Evolutionary conservation across 192 early-diverging fungal species (phyloP), one percentile per base, ranked within the genome.

Genomic region (Gonapodya sp.): DNA sequence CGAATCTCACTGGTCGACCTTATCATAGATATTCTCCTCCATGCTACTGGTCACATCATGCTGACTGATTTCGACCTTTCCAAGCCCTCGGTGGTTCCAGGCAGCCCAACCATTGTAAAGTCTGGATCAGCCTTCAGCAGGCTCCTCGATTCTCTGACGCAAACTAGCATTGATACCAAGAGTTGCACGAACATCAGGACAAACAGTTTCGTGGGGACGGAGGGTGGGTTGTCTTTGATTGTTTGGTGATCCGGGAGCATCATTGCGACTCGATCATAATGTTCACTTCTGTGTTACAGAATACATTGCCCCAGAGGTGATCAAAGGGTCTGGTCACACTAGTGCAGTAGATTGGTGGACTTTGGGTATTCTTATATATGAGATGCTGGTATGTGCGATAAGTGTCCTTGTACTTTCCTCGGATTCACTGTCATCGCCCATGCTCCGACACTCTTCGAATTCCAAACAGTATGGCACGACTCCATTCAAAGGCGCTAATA

Each of bases 291-390:
- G 0, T 0, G 46, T 8, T 64, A 24, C 46, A 64, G 0, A 0
- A 1, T 73, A 80, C 33, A 80, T 99, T 92, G 95, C 97, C 31
- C 97, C 97, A 37, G 97, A 99, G 85, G 96, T 99, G 30, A 98
- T 99, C 87, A 94, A 93, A 79, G 97, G 96, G 46, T 88, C 89
- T 73, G 96, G 97, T 18, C 96, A 99, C 87, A 96, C 96, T 1
- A 93, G 92, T 82, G 86, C 88, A 81, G 91, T 99, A 14, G 98
- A 99, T 87, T 99, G 97, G 96, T 99, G 98, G 98, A 98, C 97
- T 16, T 84, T 99, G 18, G 98, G 98, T 16, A 95, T 99, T 34
- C 88, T 99, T 34, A 94, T 98, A 35, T 99, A 96, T 83, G 98
- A 99, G 85, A 98, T 99, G 98, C 91, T 99, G 83, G 84, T 89